phyloP scores from a whole-genome alignment of 495 filamentous ascomycete species.

The Trichoderma parareesei region DNA sequence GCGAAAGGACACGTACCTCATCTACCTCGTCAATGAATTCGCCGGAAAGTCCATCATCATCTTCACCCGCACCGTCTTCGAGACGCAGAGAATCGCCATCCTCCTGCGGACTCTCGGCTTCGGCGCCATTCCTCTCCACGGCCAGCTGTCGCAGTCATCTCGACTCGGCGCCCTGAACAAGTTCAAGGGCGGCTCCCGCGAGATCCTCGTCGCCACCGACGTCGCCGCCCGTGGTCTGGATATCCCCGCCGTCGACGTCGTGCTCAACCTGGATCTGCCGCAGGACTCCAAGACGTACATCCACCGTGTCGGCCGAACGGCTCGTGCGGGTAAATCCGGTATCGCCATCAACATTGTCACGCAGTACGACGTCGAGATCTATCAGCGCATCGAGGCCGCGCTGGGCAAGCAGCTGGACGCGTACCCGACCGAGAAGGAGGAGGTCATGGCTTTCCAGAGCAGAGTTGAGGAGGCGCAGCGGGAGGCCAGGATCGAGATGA shows the following conservation, averaged over 20 bases:
- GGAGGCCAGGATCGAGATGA: constrained; percentile 74
- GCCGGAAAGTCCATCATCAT: constrained; percentile 77
- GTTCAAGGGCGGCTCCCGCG: constrained; percentile 64
- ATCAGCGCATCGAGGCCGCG: constrained; percentile 72
- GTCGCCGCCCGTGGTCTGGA: constrained; percentile 92
- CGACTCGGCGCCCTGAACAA: constrained; percentile 81
- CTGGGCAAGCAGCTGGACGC: constrained; percentile 68
- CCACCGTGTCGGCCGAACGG: constrained; percentile 89
- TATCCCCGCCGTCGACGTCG: constrained; percentile 84
- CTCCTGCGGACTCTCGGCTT: constrained; percentile 70
- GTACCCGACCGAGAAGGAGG: constrained; percentile 63
- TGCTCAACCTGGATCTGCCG: constrained; percentile 82
- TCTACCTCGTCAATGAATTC: constrained; percentile 78
- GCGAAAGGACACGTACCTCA: constrained; percentile 85
- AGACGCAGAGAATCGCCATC: constrained; percentile 76
- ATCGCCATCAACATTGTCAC: constrained; percentile 73
- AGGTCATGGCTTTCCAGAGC: constrained; percentile 77
- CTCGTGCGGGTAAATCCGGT: constrained; percentile 82
- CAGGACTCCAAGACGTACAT: constrained; percentile 86
- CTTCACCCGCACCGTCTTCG: constrained; percentile 89
- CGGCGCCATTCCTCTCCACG: constrained; percentile 84
- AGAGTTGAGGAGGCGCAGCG: constrained; percentile 80
- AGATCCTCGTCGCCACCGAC: constrained; percentile 92
- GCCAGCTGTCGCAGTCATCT: constrained; percentile 75
- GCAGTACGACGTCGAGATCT: constrained; percentile 90